A percentile compares a stretch with the other conserved stretches of the same genome.
phyloP scores from a whole-genome alignment of 2,329 filamentous ascomycete species.

The Aspergillus carbonarius region DNA sequence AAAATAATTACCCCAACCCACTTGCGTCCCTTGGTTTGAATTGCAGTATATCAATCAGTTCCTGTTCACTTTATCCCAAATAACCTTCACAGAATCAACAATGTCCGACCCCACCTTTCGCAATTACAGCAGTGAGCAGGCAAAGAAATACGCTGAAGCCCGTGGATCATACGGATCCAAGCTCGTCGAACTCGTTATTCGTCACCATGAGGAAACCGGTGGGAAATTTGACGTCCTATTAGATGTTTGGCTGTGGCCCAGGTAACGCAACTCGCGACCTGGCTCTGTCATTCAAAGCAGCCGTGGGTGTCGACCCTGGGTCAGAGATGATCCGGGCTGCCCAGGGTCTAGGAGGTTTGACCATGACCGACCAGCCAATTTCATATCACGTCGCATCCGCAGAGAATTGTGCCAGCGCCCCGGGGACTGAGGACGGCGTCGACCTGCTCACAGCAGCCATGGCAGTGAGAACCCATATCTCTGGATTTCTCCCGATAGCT shows the following conservation, averaged over 20 bases:
- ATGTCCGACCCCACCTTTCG: constrained; percentile 23
- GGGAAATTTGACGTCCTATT: constrained; percentile 47
- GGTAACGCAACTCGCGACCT: constrained; percentile 51
- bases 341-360: constrained; percentile 32
- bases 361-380: constrained; percentile 33
- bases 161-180: constrained; percentile 48
- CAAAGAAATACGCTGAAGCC: constrained; percentile 43
- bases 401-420: constrained; percentile 33
- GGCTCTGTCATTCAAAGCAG: constrained; percentile 47
- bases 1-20: too few relatives aligned
- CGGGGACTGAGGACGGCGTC: not conserved
- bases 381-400: constrained; percentile 47
- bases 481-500: not conserved
- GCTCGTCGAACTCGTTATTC: constrained; percentile 51
- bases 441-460: not conserved
- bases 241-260: constrained; percentile 61
- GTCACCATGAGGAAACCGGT: constrained; percentile 49
- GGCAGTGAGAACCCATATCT: not conserved
- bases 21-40: too few relatives aligned
- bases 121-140: constrained; percentile 23
- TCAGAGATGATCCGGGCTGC: constrained; percentile 56
- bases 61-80: not conserved
- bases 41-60: not conserved
- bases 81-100: not conserved
- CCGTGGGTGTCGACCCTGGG: constrained; percentile 54